Percentiles rank a stretch among this genome's conserved stretches.
Conservation (phyloP, 2,329 filamentous ascomycete species). For the Talaromyces marneffei region DNA sequence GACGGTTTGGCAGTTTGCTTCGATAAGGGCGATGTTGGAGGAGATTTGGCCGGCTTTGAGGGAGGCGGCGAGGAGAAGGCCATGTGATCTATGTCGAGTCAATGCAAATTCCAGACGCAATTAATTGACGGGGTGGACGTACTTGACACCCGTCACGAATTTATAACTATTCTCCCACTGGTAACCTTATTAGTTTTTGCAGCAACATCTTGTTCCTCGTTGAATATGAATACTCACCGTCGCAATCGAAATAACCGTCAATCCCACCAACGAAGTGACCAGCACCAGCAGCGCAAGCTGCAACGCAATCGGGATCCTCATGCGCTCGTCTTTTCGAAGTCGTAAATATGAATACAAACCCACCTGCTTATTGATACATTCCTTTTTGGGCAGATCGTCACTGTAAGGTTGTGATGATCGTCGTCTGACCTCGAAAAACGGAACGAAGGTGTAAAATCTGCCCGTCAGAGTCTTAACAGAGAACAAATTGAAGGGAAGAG, state of each 20-base stretch:
- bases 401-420: no score
- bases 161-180: slow-evolving; percentile 57
- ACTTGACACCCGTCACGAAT: slow-evolving; percentile 54
- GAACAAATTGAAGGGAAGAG: neutral
- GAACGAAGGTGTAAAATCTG: neutral
- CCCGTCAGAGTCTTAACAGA: neutral
- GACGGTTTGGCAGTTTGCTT: slow-evolving; percentile 67
- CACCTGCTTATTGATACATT: neutral
- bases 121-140: slow-evolving; percentile 15
- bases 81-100: slow-evolving; percentile 42
- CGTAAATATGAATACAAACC: neutral
- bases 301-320: slow-evolving; percentile 83
- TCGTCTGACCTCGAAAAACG: neutral
- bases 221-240: slow-evolving; percentile 19
- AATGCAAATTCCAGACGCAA: neutral
- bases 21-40: slow-evolving; percentile 71
- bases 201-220: neutral
- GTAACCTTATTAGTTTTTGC: neutral
- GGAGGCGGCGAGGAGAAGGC: slow-evolving; percentile 71
- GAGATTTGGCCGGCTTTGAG: slow-evolving; percentile 79
- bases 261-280: slow-evolving; percentile 64
- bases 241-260: slow-evolving; percentile 74
- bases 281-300: slow-evolving; percentile 79
- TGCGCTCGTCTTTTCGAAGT: slow-evolving; percentile 29
- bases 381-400: neutral